phyloP scores from a whole-genome alignment of 192 early-diverging fungal species.

The Backusella liffmaniae region DNA sequence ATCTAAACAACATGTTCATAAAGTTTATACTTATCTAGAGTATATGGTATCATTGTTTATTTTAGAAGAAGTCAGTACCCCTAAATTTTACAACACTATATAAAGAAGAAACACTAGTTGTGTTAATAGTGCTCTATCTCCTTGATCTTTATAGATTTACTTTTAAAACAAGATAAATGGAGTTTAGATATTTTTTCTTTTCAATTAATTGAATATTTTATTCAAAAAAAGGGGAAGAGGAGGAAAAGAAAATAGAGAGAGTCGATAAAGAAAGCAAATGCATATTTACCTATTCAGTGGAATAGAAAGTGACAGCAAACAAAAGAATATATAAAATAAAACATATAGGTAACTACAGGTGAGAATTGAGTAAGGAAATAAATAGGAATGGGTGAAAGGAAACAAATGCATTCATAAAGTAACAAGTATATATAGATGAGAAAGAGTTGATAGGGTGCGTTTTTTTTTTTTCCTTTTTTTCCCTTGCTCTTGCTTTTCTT shows the following conservation, averaged over 20 bases:
- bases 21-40: too few relatives aligned
- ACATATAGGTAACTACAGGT: slow-evolving; percentile 12
- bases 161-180: neutral
- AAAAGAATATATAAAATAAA: neutral
- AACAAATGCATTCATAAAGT: slow-evolving; percentile 47
- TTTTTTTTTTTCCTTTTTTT: neutral
- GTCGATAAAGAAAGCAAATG: neutral
- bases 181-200: neutral
- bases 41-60: too few relatives aligned
- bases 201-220: neutral
- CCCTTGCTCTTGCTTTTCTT: neutral
- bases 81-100: too few relatives aligned
- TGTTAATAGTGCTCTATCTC: neutral
- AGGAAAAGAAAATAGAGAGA: neutral
- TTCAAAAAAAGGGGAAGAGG: neutral
- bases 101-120: too few relatives aligned
- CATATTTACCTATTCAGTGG: neutral
- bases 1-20: too few relatives aligned
- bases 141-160: neutral
- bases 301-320: neutral
- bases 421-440: slow-evolving; percentile 24
- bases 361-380: slow-evolving; percentile 46
- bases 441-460: neutral
- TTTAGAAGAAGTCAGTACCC: too few relatives aligned
- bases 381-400: slow-evolving; percentile 43